Evolutionary conservation across 2,329 filamentous ascomycete genomes (phyloP).

Genomic region (Arachnomyces sp.): DNA sequence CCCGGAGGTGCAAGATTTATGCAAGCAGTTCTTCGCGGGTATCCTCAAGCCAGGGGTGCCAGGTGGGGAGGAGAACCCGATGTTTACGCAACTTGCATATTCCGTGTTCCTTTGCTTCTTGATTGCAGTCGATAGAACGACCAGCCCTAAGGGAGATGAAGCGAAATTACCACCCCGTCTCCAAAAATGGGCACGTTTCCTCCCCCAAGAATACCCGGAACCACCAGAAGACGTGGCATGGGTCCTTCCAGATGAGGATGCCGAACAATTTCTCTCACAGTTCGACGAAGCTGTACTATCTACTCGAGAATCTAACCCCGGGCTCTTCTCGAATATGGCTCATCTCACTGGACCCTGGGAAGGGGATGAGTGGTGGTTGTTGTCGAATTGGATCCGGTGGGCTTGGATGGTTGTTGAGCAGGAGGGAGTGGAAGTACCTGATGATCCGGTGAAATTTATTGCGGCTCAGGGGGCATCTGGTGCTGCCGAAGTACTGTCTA

Average conservation of each 20-base stretch:
- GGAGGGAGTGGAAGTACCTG: constrained; percentile 29
- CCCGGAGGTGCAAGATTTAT: constrained; percentile 18
- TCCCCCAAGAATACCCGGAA: constrained; percentile 26
- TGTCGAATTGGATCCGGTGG: constrained; percentile 34
- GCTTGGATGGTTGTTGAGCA: constrained; percentile 34
- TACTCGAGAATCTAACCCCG: constrained; percentile 9
- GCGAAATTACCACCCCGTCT: constrained; percentile 25
- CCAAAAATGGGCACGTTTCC: constrained; percentile 27
- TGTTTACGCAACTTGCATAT: constrained; percentile 19
- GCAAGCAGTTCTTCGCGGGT: constrained; percentile 17
- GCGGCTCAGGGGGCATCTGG: constrained; percentile 13
- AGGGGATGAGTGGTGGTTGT: constrained; percentile 30
- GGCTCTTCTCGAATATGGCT: constrained; percentile 12
- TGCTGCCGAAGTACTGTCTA: constrained; percentile 10
- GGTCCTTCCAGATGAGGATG: constrained; percentile 22
- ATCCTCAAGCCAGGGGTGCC: constrained; percentile 15
- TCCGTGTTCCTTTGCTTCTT: constrained; percentile 28
- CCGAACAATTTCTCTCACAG: constrained; percentile 16
- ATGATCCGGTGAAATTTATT: constrained; percentile 27
- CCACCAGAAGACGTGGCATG: constrained; percentile 24
- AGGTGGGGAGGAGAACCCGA: constrained; percentile 14
- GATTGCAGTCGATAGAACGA: constrained; percentile 18
- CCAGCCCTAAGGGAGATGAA: constrained; percentile 4
- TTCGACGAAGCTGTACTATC: constrained; percentile 19
- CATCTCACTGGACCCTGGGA: constrained; percentile 15